phyloP scores from a whole-genome alignment of 2,329 filamentous ascomycete species.

The Phialophora verrucosa region DNA sequence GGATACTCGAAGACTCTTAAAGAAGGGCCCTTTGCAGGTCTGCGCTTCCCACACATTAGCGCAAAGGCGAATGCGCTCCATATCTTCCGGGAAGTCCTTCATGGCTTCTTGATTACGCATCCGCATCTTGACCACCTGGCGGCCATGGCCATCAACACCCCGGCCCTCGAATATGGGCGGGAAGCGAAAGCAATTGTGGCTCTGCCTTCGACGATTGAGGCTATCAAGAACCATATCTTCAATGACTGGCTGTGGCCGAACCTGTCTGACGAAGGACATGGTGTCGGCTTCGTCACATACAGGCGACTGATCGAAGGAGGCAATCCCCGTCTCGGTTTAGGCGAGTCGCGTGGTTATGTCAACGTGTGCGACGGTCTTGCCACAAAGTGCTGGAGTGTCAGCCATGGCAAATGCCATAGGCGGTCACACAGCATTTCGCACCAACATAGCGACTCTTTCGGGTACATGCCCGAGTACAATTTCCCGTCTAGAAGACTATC shows the following conservation, averaged over 20 bases:
- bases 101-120: slow-evolving; percentile 91
- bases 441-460: slow-evolving; percentile 60
- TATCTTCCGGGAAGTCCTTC: slow-evolving; percentile 78
- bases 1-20: slow-evolving; percentile 43
- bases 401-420: slow-evolving; percentile 87
- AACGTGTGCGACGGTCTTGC: slow-evolving; percentile 86
- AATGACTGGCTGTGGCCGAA: slow-evolving; percentile 99
- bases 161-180: slow-evolving; percentile 76
- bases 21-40: slow-evolving; percentile 79
- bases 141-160: slow-evolving; percentile 91
- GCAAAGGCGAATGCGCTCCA: slow-evolving; percentile 79
- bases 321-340: slow-evolving; percentile 80
- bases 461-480: slow-evolving; percentile 56
- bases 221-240: slow-evolving; percentile 93
- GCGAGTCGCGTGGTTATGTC: slow-evolving; percentile 80
- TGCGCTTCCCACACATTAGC: slow-evolving; percentile 70
- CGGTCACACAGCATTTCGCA: slow-evolving; percentile 62
- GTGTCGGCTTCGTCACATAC: slow-evolving; percentile 89
- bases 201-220: slow-evolving; percentile 84
- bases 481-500: slow-evolving; percentile 45
- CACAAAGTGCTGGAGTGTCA: slow-evolving; percentile 86
- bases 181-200: slow-evolving; percentile 84
- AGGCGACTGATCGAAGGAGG: slow-evolving; percentile 87
- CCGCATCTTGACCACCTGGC: slow-evolving; percentile 96
- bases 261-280: slow-evolving; percentile 91